Conservation (phyloP, 345 rosid species). For the Angophora floribunda region DNA sequence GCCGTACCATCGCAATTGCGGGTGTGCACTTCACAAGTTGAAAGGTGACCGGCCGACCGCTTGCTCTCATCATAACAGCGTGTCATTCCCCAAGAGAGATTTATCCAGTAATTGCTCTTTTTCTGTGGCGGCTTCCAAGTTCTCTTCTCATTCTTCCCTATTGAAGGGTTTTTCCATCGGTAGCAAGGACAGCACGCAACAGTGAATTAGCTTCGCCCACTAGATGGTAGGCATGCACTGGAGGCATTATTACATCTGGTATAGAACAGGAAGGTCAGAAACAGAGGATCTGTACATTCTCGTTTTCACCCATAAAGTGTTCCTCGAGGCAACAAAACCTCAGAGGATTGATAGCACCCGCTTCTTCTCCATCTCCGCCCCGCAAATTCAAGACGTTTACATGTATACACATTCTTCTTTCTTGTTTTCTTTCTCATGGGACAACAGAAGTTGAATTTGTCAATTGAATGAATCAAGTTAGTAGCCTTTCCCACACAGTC, state of each 20-base stretch:
- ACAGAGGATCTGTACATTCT: background rate
- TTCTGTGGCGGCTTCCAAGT: background rate
- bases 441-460: background rate
- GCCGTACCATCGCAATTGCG: conserved; percentile 8
- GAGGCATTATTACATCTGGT: background rate
- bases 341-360: background rate
- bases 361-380: background rate
- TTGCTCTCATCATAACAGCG: background rate
- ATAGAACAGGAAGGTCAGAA: background rate
- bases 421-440: background rate
- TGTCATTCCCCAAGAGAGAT: background rate
- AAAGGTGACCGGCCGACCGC: background rate
- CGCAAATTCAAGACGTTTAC: background rate
- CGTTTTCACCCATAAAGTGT: background rate
- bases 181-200: background rate
- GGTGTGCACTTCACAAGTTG: conserved; percentile 5
- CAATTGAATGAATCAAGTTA: background rate
- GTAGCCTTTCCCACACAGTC: background rate
- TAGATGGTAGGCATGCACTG: background rate
- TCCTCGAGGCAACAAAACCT: background rate
- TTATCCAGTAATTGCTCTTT: background rate
- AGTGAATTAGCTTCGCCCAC: background rate
- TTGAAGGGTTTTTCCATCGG: background rate
- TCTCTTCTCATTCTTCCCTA: background rate
- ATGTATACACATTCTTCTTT: background rate